Evolutionary conservation across 495 filamentous ascomycete genomes (phyloP).

Genomic region (Collariella sp.): DNA sequence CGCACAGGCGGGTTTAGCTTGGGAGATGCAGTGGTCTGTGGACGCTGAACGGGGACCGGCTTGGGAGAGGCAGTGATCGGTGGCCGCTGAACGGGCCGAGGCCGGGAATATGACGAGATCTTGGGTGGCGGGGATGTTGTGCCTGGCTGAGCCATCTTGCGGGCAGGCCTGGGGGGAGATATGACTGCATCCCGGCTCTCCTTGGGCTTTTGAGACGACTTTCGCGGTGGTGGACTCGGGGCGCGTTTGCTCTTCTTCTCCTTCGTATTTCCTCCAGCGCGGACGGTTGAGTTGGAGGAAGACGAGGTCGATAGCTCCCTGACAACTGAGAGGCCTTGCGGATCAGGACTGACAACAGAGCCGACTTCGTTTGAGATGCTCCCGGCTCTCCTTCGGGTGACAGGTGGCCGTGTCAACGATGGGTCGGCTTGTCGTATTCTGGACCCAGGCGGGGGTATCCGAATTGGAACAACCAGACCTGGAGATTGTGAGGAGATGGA

Average conservation of each 20-base stretch:
- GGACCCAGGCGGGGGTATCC: slow-evolving; percentile 41
- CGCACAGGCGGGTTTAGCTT: slow-evolving; percentile 44
- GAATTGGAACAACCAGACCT: slow-evolving; percentile 53
- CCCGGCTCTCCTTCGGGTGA: slow-evolving; percentile 51
- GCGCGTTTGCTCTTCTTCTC: slow-evolving; percentile 43
- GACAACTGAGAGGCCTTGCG: slow-evolving; percentile 52
- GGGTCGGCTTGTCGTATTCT: slow-evolving; percentile 52
- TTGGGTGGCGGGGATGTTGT: slow-evolving; percentile 29
- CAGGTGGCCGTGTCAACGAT: slow-evolving; percentile 56
- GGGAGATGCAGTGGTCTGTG: slow-evolving; percentile 24
- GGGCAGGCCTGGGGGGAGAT: slow-evolving; percentile 25
- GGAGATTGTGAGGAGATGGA: slow-evolving; percentile 95
- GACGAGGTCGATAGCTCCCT: slow-evolving; percentile 55
- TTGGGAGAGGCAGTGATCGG: too few species aligned
- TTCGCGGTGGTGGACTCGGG: slow-evolving; percentile 54
- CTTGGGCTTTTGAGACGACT: slow-evolving; percentile 51
- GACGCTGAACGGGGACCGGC: too few species aligned
- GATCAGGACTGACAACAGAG: slow-evolving; percentile 38
- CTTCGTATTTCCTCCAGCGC: slow-evolving; percentile 35
- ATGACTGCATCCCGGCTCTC: slow-evolving; percentile 31
- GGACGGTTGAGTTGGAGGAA: slow-evolving; percentile 50
- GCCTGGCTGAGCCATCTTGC: slow-evolving; percentile 22
- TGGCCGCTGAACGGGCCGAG: slow-evolving; percentile 19
- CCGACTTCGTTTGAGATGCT: slow-evolving; percentile 45
- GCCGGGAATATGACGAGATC: slow-evolving; percentile 24